Evolutionary conservation across 2,329 filamentous ascomycete species (phyloP).

Genomic region (Paecilomyces formosus): DNA sequence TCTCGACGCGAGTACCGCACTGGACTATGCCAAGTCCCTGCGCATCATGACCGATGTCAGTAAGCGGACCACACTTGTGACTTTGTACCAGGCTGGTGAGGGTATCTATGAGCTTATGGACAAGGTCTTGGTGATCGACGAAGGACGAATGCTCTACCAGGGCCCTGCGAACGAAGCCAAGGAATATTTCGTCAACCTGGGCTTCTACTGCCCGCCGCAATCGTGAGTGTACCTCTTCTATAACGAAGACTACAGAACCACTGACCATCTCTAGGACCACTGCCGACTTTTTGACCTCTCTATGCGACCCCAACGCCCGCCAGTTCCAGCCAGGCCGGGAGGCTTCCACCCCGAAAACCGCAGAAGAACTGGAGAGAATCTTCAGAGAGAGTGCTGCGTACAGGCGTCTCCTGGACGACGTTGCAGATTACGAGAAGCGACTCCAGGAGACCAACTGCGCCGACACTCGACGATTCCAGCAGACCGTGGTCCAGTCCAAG

Average conservation of each 20-base stretch:
- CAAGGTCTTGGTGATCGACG: conserved; percentile 71
- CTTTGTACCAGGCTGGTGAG: conserved; percentile 64
- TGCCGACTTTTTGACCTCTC: conserved; percentile 68
- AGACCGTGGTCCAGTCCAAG: conserved; percentile 55
- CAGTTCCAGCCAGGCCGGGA: conserved; percentile 60
- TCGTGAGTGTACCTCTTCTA: conserved; percentile 16
- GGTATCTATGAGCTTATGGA: conserved; percentile 68
- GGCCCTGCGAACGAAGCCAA: conserved; percentile 55
- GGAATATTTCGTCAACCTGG: conserved; percentile 59
- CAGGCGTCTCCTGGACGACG: conserved; percentile 52
- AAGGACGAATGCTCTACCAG: conserved; percentile 62
- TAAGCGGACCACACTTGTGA: conserved; percentile 63
- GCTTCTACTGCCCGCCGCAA: conserved; percentile 52
- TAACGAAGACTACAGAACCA: background rate
- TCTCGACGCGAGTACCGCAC: conserved; percentile 69
- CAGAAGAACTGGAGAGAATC: conserved; percentile 59
- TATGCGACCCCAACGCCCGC: conserved; percentile 67
- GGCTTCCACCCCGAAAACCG: conserved; percentile 58
- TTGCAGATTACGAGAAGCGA: conserved; percentile 53
- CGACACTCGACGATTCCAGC: conserved; percentile 59
- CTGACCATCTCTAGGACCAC: conserved; percentile 49
- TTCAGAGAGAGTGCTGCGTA: conserved; percentile 60
- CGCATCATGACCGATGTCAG: conserved; percentile 69
- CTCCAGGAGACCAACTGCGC: conserved; percentile 50
- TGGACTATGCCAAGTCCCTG: conserved; percentile 66